Conservation (phyloP, 345 rosid genomes). For the Eucalyptus microcorys region DNA sequence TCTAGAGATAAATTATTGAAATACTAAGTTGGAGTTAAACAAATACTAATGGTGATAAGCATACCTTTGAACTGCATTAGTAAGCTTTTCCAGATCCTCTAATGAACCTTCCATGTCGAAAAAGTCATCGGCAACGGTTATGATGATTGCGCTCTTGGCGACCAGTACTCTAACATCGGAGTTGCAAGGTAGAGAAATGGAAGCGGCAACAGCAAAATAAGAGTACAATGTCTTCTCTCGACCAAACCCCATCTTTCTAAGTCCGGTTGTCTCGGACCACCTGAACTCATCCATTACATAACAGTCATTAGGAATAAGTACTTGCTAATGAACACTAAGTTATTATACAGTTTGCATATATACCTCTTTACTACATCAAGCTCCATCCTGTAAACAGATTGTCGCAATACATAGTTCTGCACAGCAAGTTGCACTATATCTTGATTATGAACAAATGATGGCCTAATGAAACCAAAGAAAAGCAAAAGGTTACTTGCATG, state of each 20-base stretch:
- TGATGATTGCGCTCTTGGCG: constrained; percentile 31
- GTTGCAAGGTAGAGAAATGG: constrained; percentile 20
- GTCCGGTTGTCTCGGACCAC: constrained; percentile 40
- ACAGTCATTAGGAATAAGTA: background rate
- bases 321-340: background rate
- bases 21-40: background rate
- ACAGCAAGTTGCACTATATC: constrained; percentile 29
- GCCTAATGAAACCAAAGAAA: constrained; percentile 6
- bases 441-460: constrained; percentile 7
- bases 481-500: background rate
- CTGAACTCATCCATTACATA: constrained; percentile 1
- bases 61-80: constrained; percentile 38
- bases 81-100: constrained; percentile 27
- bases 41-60: background rate
- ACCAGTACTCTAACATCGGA: constrained; percentile 11
- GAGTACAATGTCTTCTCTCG: constrained; percentile 50
- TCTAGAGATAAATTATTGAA: background rate
- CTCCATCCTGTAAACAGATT: constrained; percentile 28
- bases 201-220: constrained; percentile 35
- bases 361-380: constrained; percentile 38
- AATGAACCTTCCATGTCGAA: constrained; percentile 45
- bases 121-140: constrained; percentile 63
- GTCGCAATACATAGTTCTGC: constrained; percentile 22
- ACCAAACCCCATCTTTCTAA: constrained; percentile 47
- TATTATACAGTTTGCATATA: too few species aligned